Conservation (phyloP, 2,329 filamentous ascomycete species). For the Colletotrichum agaves region DNA sequence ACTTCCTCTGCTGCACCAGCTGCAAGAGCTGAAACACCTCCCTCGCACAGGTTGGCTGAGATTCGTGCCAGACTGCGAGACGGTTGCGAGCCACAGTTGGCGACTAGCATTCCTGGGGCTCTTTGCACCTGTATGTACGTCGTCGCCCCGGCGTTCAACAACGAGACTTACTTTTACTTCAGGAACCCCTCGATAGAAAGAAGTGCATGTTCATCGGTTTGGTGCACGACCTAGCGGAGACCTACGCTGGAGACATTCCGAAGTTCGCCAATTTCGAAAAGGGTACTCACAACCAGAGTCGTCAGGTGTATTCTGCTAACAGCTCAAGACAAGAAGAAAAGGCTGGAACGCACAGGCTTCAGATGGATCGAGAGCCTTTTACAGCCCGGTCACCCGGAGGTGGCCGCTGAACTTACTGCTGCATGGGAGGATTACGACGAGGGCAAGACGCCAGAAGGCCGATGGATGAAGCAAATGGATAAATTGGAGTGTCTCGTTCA, state of each 20-base stretch:
- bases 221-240: not conserved
- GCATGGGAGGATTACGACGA: constrained; percentile 2
- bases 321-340: not conserved
- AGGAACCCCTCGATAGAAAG: not conserved
- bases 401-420: not conserved
- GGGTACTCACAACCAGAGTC: not conserved
- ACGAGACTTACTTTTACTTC: not conserved
- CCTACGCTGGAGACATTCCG: not conserved
- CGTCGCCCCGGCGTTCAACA: not conserved
- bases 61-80: not conserved
- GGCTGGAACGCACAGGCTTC: constrained; percentile 1
- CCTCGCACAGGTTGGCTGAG: not conserved
- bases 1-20: constrained; percentile 1
- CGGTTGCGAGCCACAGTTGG: not conserved
- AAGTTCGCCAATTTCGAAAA: not conserved
- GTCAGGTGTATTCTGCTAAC: too few relatives aligned
- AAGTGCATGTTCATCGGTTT: not conserved
- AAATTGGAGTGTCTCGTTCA: constrained; percentile 2
- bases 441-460: not conserved
- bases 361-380: not conserved
- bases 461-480: constrained; percentile 4
- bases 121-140: constrained; percentile 1
- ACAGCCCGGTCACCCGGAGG: not conserved
- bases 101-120: not conserved
- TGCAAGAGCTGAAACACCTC: constrained; percentile 5